Conservation (phyloP, 352 stramenopile genomes). For the Phytophthora crassamura region DNA sequence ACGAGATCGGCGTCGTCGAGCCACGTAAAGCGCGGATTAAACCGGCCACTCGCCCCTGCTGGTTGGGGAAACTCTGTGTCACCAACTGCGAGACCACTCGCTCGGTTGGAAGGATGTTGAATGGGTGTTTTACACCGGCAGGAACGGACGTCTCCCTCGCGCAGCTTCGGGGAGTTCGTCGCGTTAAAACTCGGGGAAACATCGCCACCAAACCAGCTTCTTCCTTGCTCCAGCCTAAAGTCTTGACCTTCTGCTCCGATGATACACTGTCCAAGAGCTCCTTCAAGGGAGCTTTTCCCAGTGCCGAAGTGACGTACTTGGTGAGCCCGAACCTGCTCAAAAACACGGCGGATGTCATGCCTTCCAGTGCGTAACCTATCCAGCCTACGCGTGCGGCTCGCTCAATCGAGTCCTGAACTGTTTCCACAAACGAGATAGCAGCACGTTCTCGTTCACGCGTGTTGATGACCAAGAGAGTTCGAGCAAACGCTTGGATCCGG, state of each 20-base stretch:
- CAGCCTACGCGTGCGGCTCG: conserved; percentile 40
- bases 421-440: conserved; percentile 53
- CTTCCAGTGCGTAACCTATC: conserved; percentile 80
- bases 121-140: conserved; percentile 55
- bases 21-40: conserved; percentile 55
- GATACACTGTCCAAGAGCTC: conserved; percentile 43
- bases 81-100: conserved; percentile 60
- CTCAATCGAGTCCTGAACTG: conserved; percentile 41
- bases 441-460: conserved; percentile 32
- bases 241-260: conserved; percentile 47
- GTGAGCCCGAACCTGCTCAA: conserved; percentile 66
- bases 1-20: conserved; percentile 72
- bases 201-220: conserved; percentile 49
- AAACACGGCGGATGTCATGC: conserved; percentile 60
- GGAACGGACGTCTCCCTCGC: conserved; percentile 30
- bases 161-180: conserved; percentile 48
- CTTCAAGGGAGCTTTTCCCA: conserved; percentile 38
- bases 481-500: conserved; percentile 66
- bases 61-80: conserved; percentile 69
- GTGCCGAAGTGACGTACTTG: conserved; percentile 47
- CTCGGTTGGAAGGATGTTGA: conserved; percentile 66
- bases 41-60: conserved; percentile 65
- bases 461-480: conserved; percentile 53
- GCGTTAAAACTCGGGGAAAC: conserved; percentile 29
- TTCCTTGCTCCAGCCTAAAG: conserved; percentile 66